These are phyloP conservation scores for Leishmania guyanensis DNA, from an alignment of 208 protist genomes.

Conservation along the genomic window DNA sequence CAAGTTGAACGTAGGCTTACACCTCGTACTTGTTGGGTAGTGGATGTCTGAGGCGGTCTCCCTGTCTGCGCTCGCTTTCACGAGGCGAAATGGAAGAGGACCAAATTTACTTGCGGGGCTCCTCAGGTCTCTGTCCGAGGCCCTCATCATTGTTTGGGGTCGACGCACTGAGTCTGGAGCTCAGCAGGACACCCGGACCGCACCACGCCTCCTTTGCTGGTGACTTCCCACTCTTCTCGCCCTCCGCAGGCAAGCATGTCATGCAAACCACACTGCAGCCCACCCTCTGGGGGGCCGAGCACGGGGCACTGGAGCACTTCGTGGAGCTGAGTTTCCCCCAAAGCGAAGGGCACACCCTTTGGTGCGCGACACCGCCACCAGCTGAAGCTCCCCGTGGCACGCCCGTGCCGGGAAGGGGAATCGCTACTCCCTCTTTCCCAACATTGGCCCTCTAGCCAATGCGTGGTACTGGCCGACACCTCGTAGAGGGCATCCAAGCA, in stretches of 20 bases:
- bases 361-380: not conserved
- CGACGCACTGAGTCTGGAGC: not conserved
- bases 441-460: not conserved
- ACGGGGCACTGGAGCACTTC: not conserved
- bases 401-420: not conserved
- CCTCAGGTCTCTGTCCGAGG: not conserved
- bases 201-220: not conserved
- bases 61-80: not conserved
- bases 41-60: not conserved
- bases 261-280: not conserved
- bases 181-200: not conserved
- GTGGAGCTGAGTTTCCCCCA: not conserved
- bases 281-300: not conserved
- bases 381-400: not conserved
- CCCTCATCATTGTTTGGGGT: not conserved
- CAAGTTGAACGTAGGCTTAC: not conserved
- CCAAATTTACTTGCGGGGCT: not conserved
- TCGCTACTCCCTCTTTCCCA: not conserved
- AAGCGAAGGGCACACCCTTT: not conserved
- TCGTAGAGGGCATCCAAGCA: not conserved
- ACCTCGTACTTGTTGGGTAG: not conserved
- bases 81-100: not conserved
- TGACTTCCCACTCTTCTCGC: not conserved
- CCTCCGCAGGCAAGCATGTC: not conserved
- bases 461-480: too few species aligned